Evolutionary conservation across 352 stramenopile genomes (phyloP), one percentile per base, ranked within the genome.

Genomic region (Phytophthora citrophthora): DNA sequence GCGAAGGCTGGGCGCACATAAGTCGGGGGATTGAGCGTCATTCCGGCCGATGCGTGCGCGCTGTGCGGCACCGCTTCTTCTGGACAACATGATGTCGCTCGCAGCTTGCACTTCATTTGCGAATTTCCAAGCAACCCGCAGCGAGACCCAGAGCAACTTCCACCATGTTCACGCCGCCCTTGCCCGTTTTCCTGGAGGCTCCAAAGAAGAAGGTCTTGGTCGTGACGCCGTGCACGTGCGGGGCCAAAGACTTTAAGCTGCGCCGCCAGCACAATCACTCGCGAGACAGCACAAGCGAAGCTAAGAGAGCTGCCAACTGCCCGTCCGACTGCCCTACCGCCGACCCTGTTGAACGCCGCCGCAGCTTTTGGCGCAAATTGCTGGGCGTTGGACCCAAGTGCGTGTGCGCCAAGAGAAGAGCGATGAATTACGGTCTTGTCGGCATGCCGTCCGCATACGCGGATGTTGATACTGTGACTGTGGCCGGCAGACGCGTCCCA

Each of bases 381-480:
- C 48, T 84, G 29, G 69, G 76, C 27, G 77, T 72, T 50, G 72
- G 69, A 15, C 75, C 75, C 55, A 84, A 84, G 63, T 84, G 75
- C 51, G 64, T 81, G 34, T 81, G 72, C 45, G n/a, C 39, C 15
- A 68, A 77, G 24, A 55, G 13, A 36, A 51, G 41, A 12, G 57
- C 54, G 45, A 52, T 26, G 20, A 62, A 48, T 12, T 18, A 44
- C 5, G 44, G 51, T 40, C 31, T 72, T 11, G 29, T 83, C 26
- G 39, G 50, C 38, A 77, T 81, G 27, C 72, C 72, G 4, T 62
- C 58, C 27, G 72, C 77, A 16, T 84, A 79, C 54, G 44, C 59
- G 29, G 76, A 76, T 27, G 74, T 62, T 34, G 57, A 68, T 32
- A 71, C 50, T 3, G 76, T 84, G 26, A 71, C 68, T 27, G 76